These are phyloP conservation scores for Cutaneotrichosporon sp. DNA, from an alignment of 1,284 basidiomycete genomes.

Conservation along the genomic window DNA sequence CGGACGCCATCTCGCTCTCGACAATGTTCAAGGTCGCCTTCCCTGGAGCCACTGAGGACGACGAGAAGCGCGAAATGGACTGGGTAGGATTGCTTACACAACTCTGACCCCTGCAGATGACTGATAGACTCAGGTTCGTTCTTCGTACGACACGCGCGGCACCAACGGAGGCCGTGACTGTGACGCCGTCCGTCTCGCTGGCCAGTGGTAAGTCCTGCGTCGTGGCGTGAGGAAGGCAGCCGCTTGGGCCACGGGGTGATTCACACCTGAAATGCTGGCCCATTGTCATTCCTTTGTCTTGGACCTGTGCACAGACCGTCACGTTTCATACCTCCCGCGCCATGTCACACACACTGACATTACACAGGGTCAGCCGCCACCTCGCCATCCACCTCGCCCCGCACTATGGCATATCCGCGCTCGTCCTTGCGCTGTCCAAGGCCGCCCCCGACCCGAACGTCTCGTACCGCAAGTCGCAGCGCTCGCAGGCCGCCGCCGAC, in stretches of 20 bases:
- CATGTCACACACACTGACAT: not conserved
- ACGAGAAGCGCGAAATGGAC: slow-evolving; percentile 74
- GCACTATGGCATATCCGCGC: slow-evolving; percentile 55
- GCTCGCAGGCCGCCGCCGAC: slow-evolving; percentile 45
- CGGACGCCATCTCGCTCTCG: slow-evolving; percentile 87
- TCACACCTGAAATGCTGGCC: not conserved
- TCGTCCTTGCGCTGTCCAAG: slow-evolving; percentile 57
- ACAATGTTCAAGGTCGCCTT: slow-evolving; percentile 98
- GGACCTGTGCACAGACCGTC: not conserved
- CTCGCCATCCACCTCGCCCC: slow-evolving; percentile 58
- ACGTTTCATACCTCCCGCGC: not conserved
- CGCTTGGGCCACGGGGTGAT: too few species aligned
- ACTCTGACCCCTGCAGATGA: not conserved
- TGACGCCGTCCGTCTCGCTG: slow-evolving; percentile 66
- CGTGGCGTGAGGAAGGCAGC: too few species aligned
- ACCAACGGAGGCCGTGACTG: slow-evolving; percentile 71
- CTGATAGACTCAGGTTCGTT: slow-evolving; percentile 27
- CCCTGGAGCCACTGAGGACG: slow-evolving; percentile 70
- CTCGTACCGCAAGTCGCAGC: slow-evolving; percentile 62
- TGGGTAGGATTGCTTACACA: slow-evolving; percentile 54
- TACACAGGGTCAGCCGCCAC: slow-evolving; percentile 62
- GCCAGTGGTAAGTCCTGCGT: slow-evolving; percentile 56
- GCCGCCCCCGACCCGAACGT: slow-evolving; percentile 71
- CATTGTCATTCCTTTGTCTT: not conserved
- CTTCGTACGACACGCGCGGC: slow-evolving; percentile 67